phyloP scores from a whole-genome alignment of 108 stramenopile genomes.

The Thalassiosira profunda region DNA sequence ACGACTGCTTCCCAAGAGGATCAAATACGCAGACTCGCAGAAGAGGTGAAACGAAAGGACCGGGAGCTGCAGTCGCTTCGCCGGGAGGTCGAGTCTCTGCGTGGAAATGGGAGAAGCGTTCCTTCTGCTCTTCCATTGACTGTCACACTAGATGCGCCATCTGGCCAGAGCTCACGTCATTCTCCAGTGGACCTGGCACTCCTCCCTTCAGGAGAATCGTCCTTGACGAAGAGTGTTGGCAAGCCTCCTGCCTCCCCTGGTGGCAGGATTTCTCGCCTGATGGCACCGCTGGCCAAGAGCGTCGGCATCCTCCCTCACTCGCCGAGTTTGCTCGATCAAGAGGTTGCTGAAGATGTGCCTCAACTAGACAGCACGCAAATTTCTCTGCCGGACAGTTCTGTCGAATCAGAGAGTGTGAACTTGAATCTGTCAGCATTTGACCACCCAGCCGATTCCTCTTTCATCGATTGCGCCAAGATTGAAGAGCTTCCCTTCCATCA shows the following conservation, averaged over 20 bases:
- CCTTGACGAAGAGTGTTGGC: too few species aligned
- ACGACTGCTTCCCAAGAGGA: conserved; percentile 18
- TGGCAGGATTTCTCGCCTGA: too few species aligned
- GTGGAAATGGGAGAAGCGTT: conserved; percentile 27
- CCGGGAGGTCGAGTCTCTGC: conserved; percentile 42
- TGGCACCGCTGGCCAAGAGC: too few species aligned
- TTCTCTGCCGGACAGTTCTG: conserved; percentile 23
- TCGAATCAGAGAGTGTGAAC: conserved; percentile 6
- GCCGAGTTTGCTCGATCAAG: conserved; percentile 43
- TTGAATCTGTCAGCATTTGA: conserved; percentile 5
- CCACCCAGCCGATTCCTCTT: conserved; percentile 9
- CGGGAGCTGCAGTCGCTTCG: conserved; percentile 40
- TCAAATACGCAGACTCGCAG: conserved; percentile 26
- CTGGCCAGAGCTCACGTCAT: not conserved
- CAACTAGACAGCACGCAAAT: conserved; percentile 31
- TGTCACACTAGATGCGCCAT: conserved; percentile 26
- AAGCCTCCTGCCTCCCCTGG: too few species aligned
- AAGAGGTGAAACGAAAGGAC: conserved; percentile 40
- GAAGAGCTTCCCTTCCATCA: conserved; percentile 35
- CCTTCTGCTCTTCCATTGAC: conserved; percentile 23
- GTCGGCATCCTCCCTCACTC: conserved; percentile 7
- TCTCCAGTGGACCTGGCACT: conserved; percentile 7
- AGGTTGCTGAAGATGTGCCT: conserved; percentile 20
- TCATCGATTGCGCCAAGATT: not conserved
- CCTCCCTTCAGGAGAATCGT: not conserved